Evolutionary conservation across 139 green algal genomes (phyloP).

Genomic region (Chlamydomonas schloesseri): DNA sequence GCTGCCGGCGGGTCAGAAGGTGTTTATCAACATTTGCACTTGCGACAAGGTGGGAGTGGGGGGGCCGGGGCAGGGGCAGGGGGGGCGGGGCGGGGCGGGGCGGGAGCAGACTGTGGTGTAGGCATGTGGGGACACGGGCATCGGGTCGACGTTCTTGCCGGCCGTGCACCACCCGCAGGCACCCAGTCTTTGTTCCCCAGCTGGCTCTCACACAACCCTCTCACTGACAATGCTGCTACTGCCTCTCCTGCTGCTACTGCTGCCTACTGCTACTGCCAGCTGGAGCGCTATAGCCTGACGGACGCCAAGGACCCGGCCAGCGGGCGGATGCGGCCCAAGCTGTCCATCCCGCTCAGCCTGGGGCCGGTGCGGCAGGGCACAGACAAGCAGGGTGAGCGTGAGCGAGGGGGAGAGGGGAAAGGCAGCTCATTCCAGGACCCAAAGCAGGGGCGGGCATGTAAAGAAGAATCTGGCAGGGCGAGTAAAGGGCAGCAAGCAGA

Average conservation of each 20-base stretch:
- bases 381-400: slow-evolving; percentile 55
- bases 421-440: no score
- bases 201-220: no score
- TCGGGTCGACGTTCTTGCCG: no score
- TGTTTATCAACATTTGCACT: slow-evolving; percentile 81
- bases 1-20: slow-evolving; percentile 37
- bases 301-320: slow-evolving; percentile 20
- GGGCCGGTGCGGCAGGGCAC: slow-evolving; percentile 48
- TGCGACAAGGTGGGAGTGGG: slow-evolving; percentile 66
- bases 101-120: not conserved
- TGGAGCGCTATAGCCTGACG: slow-evolving; percentile 34
- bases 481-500: no score
- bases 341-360: slow-evolving; percentile 52
- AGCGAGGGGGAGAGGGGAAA: not conserved
- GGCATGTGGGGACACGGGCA: no score
- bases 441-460: not conserved
- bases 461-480: no score
- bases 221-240: no score
- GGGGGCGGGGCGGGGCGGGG: not conserved
- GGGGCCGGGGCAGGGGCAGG: not conserved
- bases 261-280: not conserved
- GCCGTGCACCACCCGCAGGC: no score
- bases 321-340: not conserved
- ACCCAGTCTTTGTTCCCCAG: no score
- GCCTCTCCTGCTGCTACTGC: not conserved